Evolutionary conservation across 768 basidiomycete genomes (phyloP), one percentile per base, ranked within the genome.

Genomic region (Leccinum sublutescens): DNA sequence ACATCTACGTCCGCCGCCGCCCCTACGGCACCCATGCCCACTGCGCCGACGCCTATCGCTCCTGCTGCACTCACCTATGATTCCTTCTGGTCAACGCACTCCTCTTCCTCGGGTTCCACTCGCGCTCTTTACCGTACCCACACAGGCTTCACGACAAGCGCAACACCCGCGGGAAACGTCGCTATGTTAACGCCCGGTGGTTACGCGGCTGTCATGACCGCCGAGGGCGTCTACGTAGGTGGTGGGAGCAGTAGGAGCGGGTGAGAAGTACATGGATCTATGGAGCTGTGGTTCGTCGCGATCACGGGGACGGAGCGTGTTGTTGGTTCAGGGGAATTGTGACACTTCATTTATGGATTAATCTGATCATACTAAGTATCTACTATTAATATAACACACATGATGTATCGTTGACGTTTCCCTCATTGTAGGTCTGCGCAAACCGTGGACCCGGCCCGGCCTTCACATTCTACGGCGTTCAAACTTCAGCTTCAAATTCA

Each of bases 11-110:
- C 63, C 36, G 21, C 36, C 14, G 23, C 65, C 1, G 31, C 48
- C 25, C 1, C 36, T 43, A 27, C 19, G 1, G 29, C 49, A 5
- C 51, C 64, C 10, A 8, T 62, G 45, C 23, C 60, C 31, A 25
- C 60, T 21, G n/a, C 59, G 3, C 54, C 64, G 0, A 55, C 53
- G 12, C 34, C 64, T 3, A 60, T 62, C 61, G 45, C 60, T n/a
- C 68, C 75, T 10, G 7, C 55, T 8, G 68, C 77, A 11, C 71
- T 84, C 48, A 84, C 85, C 3, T 86, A 86, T 62, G 85, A 85
- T 65, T 82, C 82, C 0, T 86, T 85, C 64, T 86, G 84, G 85
- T 84, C 84, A 2, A 77, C 82, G 7, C 82, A 84, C 59, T 71
- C 80, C 19, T 68, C 74, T 0, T 63, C 71, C 3, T 17, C 66